These are phyloP conservation scores for Elsinoe fawcettii DNA, from an alignment of 2,329 filamentous ascomycete genomes.

Conservation along the genomic window DNA sequence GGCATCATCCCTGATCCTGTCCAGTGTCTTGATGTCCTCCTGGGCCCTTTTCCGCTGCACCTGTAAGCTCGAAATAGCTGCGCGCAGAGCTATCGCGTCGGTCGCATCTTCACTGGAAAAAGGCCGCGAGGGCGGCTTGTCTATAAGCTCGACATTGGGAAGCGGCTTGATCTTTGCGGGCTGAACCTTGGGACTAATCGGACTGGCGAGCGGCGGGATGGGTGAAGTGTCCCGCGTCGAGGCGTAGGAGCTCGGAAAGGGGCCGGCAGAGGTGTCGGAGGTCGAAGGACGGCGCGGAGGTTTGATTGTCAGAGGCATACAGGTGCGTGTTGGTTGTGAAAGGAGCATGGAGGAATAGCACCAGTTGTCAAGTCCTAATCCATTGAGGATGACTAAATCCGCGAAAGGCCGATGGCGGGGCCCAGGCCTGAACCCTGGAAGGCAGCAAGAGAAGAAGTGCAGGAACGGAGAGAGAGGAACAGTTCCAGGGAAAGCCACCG, in stretches of 20 bases:
- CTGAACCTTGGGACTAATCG: slow-evolving; percentile 16
- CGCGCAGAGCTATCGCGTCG: slow-evolving; percentile 78
- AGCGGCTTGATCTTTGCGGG: neutral
- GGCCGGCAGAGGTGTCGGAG: neutral
- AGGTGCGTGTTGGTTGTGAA: neutral
- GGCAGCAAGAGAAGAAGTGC: neutral
- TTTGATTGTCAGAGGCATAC: slow-evolving; percentile 24
- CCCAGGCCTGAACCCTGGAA: neutral
- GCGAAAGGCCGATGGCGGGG: slow-evolving; percentile 1
- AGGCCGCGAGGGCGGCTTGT: slow-evolving; percentile 37
- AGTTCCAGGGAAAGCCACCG: neutral
- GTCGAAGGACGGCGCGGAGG: slow-evolving; percentile 21
- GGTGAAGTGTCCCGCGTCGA: slow-evolving; percentile 16
- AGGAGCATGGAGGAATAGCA: neutral
- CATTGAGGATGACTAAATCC: slow-evolving; percentile 7
- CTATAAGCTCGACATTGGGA: slow-evolving; percentile 31
- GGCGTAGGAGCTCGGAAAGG: slow-evolving; percentile 2
- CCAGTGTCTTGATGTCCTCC: slow-evolving; percentile 64
- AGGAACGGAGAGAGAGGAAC: neutral
- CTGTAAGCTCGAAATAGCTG: slow-evolving; percentile 78
- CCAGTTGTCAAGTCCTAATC: neutral
- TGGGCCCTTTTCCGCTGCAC: slow-evolving; percentile 73
- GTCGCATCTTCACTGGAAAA: slow-evolving; percentile 55
- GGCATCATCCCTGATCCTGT: slow-evolving; percentile 62
- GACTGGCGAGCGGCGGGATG: slow-evolving; percentile 18